Base-by-base conservation (phyloP, 371 early-diverging fungal species). In the Syncephalis fuscata region DNA sequence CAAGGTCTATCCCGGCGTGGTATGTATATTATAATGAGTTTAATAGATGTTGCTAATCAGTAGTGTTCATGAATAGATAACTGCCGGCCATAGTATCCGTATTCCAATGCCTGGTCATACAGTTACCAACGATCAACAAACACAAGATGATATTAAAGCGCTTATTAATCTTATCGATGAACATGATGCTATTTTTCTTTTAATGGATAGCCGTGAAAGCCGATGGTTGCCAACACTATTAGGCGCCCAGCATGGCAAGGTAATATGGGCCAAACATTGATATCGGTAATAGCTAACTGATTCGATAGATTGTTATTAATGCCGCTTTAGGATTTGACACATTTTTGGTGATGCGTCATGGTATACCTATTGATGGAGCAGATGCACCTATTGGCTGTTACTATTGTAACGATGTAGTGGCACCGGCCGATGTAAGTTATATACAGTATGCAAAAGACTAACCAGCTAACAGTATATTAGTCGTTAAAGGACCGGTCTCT, bases 91-190 rank as follows among this genome's bases (percentile, higher is more conserved):
- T 52, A 44, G 61, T 10, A 43, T 95, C 39, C 67, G 68, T 26
- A 88, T 97, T 26, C 97, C 95, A 0, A 95, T 94, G 94, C 96
- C 95, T 0, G 97, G 94, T 3, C 94, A 94, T 55, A 58, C 76
- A 0, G 62, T 74, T 16, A 47, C 70, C 17, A 48, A 62, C 17
- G 63, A 68, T 3, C 66, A 70, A 26, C 46, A 56, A 40, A 57
- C 67, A 1, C 48, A 58, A 11, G 50, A 68, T 3, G 80, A 85
- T 20, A 62, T 80, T 0, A 60, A 61, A 9, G 49, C 39, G 27
- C 63, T 97, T 7, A 59, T 64, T 4, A 53, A 59, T 1, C 60
- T 97, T 22, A 67, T 95, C 27, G 53, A 63, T 3, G 48, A 50
- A 2, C 92, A 93, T 55, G 94, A 97, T 60, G 86, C 65, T 0